Evolutionary conservation across 352 stramenopile species (phyloP).

Genomic region (Pythium phragmiticola): DNA sequence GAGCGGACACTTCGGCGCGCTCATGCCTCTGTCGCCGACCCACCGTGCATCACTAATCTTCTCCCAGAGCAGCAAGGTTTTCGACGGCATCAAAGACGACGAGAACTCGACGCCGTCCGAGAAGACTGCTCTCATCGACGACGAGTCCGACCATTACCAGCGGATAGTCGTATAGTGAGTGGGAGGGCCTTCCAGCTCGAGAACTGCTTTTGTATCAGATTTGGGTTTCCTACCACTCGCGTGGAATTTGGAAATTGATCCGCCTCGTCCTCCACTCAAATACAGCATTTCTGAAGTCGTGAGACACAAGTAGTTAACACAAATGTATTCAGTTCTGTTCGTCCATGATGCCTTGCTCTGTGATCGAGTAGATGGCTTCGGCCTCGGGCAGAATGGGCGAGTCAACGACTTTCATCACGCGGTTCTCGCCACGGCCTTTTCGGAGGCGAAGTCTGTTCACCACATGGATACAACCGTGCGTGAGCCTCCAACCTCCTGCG

Average conservation of each 20-base stretch:
- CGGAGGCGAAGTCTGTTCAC: conserved; percentile 83
- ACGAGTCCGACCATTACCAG: conserved; percentile 29
- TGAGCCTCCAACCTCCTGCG: not conserved
- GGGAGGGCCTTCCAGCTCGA: not conserved
- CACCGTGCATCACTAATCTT: conserved; percentile 40
- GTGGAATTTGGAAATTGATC: not conserved
- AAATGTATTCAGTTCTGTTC: conserved; percentile 64
- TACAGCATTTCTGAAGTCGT: no score
- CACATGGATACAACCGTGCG: not conserved
- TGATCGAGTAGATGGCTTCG: conserved; percentile 98
- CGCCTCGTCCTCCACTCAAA: not conserved
- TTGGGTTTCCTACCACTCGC: not conserved
- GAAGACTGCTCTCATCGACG: conserved; percentile 30
- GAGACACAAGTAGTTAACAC: not conserved
- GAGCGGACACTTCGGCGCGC: conserved; percentile 67
- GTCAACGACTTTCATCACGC: conserved; percentile 97
- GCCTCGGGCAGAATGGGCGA: conserved; percentile 97
- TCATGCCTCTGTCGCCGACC: conserved; percentile 78
- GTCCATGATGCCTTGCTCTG: conserved; percentile 92
- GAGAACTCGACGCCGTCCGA: conserved; percentile 37
- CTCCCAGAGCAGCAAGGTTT: conserved; percentile 39
- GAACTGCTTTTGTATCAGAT: not conserved
- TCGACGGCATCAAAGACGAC: conserved; percentile 43
- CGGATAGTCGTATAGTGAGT: conserved; percentile 30
- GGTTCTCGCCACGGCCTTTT: conserved; percentile 98